phyloP scores from a whole-genome alignment of 1,284 basidiomycete species.

The Sanghuangporus baumii region DNA sequence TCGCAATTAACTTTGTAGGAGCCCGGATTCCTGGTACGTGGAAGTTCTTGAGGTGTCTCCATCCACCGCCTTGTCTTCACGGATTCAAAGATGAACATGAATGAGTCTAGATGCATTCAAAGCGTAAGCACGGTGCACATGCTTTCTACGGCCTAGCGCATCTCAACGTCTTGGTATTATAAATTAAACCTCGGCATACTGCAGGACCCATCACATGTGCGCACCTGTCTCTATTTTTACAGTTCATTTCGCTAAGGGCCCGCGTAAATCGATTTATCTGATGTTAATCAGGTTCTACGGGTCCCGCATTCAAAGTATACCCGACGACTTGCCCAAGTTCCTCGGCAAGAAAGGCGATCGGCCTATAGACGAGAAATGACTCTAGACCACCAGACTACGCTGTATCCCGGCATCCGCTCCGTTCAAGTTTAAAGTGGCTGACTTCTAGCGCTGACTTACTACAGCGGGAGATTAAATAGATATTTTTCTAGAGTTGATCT shows the following conservation, averaged over 20 bases:
- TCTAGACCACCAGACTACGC: neutral
- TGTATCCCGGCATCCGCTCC: neutral
- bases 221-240: neutral
- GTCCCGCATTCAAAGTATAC: conserved; percentile 4
- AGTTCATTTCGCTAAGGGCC: neutral
- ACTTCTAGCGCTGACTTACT: neutral
- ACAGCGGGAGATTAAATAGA: neutral
- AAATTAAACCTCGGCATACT: neutral
- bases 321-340: conserved; percentile 13
- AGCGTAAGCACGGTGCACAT: conserved; percentile 1
- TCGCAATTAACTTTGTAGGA: conserved; percentile 2
- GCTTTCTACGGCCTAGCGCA: neutral
- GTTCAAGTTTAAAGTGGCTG: neutral
- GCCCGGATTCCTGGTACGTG: neutral
- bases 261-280: neutral
- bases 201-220: conserved; percentile 12
- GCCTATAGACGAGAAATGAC: neutral
- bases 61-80: neutral
- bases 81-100: neutral
- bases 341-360: conserved; percentile 10
- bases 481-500: neutral
- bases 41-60: neutral
- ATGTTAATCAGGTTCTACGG: conserved; percentile 9
- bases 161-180: neutral
- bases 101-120: conserved; percentile 1